Evolutionary conservation across 306 rosid genomes (phyloP), one percentile per base, ranked within the genome.

Genomic region (Quercus bicolor): DNA sequence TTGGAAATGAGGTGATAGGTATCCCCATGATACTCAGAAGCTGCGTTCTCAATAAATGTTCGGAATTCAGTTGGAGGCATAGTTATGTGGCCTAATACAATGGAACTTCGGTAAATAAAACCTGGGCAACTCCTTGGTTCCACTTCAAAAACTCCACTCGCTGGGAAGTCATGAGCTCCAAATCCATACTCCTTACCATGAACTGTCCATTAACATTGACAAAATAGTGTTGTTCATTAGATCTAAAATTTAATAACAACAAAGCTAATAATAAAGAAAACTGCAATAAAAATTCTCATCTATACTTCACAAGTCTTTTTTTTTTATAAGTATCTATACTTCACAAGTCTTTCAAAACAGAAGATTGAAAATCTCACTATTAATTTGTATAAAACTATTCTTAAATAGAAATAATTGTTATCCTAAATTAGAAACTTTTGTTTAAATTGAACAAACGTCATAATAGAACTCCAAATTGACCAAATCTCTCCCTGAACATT

Each of bases 101-200:
- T 75, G 76, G 97, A 90, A 81, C 86, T 54, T 68, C 99, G 87
- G 79, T 81, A 96, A 75, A 86, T 68, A 81, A 87, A 96, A 79
- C 97, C 99, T 12, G 99, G 99, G 88, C 99, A 96, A 60, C 77
- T 84, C 92, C 72, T 89, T 74, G 99, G 98, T 81, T 91, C 98
- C 75, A 91, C 94, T 87, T 96, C 98, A 77, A 96, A 96, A 86
- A 96, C 98, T 77, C 99, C 99, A 85, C 99, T 96, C 18, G 88
- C 90, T 5, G 99, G 85, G 77, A 81, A 91, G 76, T 91, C 99
- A 75, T 93, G 99, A 33, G 97, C 99, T 70, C 99, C 99, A 71
- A 96, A 96, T 48, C 97, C 97, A 62, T 91, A 93, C 87, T 96
- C 99, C 86, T 88, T 96, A 68, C 97, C 99, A 78, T 93, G 90